Conservation (phyloP, 140 eudicot species). For the Stevia rebaudiana region DNA sequence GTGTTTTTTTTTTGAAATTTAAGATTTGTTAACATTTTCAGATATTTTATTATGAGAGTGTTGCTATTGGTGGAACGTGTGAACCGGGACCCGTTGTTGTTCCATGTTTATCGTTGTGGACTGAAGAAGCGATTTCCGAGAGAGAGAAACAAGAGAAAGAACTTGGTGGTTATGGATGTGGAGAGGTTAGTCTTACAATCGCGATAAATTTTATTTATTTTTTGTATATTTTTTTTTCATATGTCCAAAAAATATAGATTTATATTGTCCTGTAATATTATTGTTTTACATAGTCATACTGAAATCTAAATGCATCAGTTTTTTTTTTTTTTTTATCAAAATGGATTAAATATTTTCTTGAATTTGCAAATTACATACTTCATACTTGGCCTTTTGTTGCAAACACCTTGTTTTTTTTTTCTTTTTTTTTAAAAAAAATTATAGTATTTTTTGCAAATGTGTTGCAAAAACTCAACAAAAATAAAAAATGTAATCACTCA, state of each 20-base stretch:
- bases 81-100: conserved; percentile 53
- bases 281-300: no score
- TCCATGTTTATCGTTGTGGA: conserved; percentile 74
- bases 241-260: no score
- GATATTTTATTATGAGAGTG: conserved; percentile 76
- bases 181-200: conserved; percentile 46
- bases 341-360: no score
- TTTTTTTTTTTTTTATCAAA: no score
- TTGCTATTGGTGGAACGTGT: conserved; percentile 61
- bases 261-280: no score
- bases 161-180: conserved; percentile 79
- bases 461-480: conserved; percentile 3
- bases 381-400: background rate
- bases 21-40: conserved; percentile 12
- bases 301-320: no score
- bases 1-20: background rate
- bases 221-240: background rate
- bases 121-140: conserved; percentile 77
- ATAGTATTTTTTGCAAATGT: background rate
- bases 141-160: conserved; percentile 77
- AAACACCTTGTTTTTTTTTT: background rate
- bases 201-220: background rate
- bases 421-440: background rate
- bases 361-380: no score
- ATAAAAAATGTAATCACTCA: no score